Percentiles rank a stretch among this genome's conserved stretches.
Evolutionary conservation across 257 asterid genomes (phyloP).

Genomic region (Solanum clarkiae): DNA sequence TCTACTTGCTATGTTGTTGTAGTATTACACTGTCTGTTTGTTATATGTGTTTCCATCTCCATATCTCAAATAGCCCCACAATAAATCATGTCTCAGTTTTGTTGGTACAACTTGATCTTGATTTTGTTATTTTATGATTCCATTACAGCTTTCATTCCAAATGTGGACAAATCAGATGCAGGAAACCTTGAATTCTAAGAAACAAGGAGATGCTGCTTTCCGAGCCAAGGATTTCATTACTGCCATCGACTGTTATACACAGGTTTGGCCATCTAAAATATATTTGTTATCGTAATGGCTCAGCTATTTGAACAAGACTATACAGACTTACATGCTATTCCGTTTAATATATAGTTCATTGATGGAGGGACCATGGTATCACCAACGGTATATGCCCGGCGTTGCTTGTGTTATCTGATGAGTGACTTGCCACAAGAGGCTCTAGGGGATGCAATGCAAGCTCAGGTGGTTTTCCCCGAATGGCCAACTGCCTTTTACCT

Average conservation of each 20-base stretch:
- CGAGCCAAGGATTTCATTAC: constrained; percentile 73
- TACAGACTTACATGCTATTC: neutral
- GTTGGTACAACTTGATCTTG: neutral
- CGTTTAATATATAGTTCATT: constrained; percentile 35
- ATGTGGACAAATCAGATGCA: constrained; percentile 98
- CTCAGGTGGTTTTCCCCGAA: constrained; percentile 27
- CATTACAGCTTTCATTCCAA: constrained; percentile 84
- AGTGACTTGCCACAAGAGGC: constrained; percentile 27
- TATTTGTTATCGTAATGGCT: neutral
- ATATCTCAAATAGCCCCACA: neutral
- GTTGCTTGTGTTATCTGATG: constrained; percentile 47
- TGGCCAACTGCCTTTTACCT: constrained; percentile 40
- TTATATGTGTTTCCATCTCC: neutral
- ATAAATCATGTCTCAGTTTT: neutral
- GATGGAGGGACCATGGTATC: constrained; percentile 91
- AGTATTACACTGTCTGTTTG: neutral
- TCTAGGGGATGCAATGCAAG: constrained; percentile 32
- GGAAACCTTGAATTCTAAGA: constrained; percentile 76
- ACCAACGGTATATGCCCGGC: constrained; percentile 67
- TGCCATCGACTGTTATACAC: constrained; percentile 74
- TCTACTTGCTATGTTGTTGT: too few species aligned
- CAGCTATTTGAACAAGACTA: neutral
- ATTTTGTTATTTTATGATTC: neutral
- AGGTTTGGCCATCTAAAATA: constrained; percentile 20
- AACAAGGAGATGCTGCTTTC: constrained; percentile 90